These are phyloP conservation scores for Euphorbia celastroides DNA, from an alignment of 441 rosid genomes.

Conservation along the genomic window DNA sequence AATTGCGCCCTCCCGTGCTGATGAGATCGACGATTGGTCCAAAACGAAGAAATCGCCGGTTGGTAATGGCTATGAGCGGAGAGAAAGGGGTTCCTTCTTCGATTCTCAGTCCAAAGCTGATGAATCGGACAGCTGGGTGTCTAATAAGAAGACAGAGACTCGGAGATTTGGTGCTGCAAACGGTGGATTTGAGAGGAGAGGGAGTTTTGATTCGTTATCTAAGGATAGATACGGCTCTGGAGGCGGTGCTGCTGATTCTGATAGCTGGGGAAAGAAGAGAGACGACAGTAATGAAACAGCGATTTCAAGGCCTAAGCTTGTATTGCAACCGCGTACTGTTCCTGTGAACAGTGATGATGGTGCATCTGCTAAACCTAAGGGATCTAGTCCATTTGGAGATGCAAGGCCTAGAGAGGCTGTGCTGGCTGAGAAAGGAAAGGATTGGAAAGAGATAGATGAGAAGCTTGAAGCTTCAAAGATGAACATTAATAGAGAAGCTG, in stretches of 20 bases:
- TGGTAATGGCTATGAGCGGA: conserved; percentile 40
- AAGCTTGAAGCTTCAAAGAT: conserved; percentile 51
- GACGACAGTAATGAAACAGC: conserved; percentile 38
- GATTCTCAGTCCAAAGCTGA: conserved; percentile 88
- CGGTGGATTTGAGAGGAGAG: conserved; percentile 25
- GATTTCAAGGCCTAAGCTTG: conserved; percentile 51
- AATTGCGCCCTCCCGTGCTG: conserved; percentile 63
- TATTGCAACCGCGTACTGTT: conserved; percentile 64
- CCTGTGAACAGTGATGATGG: conserved; percentile 31
- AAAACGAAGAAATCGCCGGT: conserved; percentile 46
- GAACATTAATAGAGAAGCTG: conserved; percentile 19
- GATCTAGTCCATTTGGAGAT: conserved; percentile 76
- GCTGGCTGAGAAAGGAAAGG: conserved; percentile 87
- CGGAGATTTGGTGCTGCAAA: conserved; percentile 14
- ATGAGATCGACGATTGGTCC: conserved; percentile 85
- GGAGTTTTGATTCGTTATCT: conserved; percentile 56
- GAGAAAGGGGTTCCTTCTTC: conserved; percentile 40
- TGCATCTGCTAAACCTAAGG: conserved; percentile 41
- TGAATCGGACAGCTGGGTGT: conserved; percentile 73
- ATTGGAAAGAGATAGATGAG: conserved; percentile 84
- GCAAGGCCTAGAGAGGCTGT: conserved; percentile 96
- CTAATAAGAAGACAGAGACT: conserved; percentile 37
- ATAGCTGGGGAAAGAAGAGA: conserved; percentile 67
- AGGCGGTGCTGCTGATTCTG: conserved; percentile 35
- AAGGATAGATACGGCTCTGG: conserved; percentile 36